These are phyloP conservation scores for Pulicaria dysenterica DNA, from an alignment of 129 eudicot species.

Conservation along the genomic window DNA sequence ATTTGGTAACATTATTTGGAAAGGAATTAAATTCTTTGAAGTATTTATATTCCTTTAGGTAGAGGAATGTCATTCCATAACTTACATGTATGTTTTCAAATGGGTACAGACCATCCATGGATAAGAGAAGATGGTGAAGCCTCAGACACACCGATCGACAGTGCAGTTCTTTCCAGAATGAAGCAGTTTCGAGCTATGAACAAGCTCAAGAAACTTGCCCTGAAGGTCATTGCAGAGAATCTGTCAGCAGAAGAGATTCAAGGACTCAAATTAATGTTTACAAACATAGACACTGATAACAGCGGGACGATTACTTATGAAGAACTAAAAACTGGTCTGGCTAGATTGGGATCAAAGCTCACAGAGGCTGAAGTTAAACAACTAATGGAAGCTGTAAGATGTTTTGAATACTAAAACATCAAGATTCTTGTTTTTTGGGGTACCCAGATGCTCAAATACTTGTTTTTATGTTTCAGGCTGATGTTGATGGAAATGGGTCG, in stretches of 20 bases:
- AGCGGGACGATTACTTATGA: constrained; percentile 88
- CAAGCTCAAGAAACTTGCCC: constrained; percentile 92
- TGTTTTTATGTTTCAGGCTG: constrained; percentile 53
- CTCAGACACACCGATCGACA: constrained; percentile 90
- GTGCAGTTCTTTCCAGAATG: constrained; percentile 91
- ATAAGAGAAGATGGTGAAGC: constrained; percentile 85
- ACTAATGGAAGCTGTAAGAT: constrained; percentile 93
- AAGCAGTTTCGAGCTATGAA: constrained; percentile 98
- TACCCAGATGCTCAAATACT: constrained; percentile 2
- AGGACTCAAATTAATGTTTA: constrained; percentile 83
- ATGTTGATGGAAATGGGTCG: constrained; percentile 90
- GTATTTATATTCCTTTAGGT: too few species aligned
- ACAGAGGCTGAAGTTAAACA: constrained; percentile 85
- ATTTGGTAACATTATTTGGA: too few species aligned
- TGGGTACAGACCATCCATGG: constrained; percentile 84
- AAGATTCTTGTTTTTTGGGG: constrained; percentile 4
- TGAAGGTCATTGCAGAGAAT: constrained; percentile 94
- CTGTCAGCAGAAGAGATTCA: constrained; percentile 82
- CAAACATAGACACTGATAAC: constrained; percentile 84
- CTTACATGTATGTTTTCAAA: constrained; percentile 12
- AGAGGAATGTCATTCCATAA: too few species aligned
- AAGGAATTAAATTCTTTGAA: too few species aligned
- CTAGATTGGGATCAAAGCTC: constrained; percentile 89
- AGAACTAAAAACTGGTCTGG: constrained; percentile 83
- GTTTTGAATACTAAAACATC: background rate